Percentiles rank a stretch among this genome's conserved stretches.
These are phyloP conservation scores for Apiospora kogelbergensis DNA, from an alignment of 2,329 filamentous ascomycete species.

Conservation along the genomic window DNA sequence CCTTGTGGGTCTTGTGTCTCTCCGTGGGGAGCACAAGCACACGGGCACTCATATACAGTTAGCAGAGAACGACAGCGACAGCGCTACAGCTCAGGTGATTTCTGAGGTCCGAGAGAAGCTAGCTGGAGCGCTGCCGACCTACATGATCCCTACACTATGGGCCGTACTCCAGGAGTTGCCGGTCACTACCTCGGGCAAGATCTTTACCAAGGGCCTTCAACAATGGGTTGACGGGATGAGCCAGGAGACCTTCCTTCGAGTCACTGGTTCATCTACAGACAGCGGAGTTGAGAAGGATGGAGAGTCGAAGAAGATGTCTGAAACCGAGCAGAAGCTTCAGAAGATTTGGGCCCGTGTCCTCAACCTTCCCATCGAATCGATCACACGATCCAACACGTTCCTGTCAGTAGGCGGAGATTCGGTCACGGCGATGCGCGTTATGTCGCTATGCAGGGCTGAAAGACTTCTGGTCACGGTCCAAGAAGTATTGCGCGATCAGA, in stretches of 20 bases:
- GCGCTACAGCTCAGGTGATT: neutral
- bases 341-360: neutral
- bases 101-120: constrained; percentile 3
- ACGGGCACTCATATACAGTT: neutral
- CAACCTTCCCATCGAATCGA: neutral
- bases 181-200: constrained; percentile 9
- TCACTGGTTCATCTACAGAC: neutral
- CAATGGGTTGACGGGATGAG: constrained; percentile 13
- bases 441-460: constrained; percentile 1
- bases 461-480: constrained; percentile 10
- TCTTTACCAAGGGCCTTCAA: constrained; percentile 11
- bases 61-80: too few relatives aligned
- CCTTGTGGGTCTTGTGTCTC: neutral
- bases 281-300: neutral
- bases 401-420: neutral
- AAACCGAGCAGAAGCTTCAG: neutral
- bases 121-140: neutral
- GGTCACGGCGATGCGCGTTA: neutral
- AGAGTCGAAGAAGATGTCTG: neutral
- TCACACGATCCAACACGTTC: neutral
- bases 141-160: constrained; percentile 13
- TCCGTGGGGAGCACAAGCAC: neutral
- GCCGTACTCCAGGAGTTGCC: constrained; percentile 11
- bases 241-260: constrained; percentile 5
- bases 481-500: constrained; percentile 11